phyloP scores from a whole-genome alignment of 306 rosid species.

The Pyrus bretschneideri region DNA sequence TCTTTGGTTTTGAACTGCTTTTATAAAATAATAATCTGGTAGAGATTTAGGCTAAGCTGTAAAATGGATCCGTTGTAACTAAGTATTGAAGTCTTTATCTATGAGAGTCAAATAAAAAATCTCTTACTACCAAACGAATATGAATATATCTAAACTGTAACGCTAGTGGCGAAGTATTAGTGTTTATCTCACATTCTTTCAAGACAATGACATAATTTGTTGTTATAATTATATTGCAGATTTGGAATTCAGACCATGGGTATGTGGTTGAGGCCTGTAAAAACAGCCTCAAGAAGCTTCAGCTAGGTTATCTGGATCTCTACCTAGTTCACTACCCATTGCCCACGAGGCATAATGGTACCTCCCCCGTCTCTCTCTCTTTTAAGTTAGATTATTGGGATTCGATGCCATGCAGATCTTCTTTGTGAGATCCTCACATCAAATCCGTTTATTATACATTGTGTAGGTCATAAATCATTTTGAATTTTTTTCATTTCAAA shows the following conservation, averaged over 20 bases:
- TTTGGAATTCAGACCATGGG: conserved; percentile 88
- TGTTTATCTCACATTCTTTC: background rate
- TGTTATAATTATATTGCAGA: conserved; percentile 23
- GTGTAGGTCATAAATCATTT: rapidly evolving
- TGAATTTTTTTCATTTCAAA: too few species aligned
- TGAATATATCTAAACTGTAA: too few species aligned
- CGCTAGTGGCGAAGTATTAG: too few species aligned
- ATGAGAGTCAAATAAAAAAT: too few species aligned
- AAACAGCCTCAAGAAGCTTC: conserved; percentile 69
- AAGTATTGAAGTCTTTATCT: too few species aligned
- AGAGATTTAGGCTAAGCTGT: background rate
- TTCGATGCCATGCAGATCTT: too few species aligned
- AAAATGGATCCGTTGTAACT: background rate
- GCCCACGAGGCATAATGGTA: conserved; percentile 57
- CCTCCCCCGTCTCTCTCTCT: background rate
- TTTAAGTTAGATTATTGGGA: background rate
- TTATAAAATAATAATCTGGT: background rate
- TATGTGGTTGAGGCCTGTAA: conserved; percentile 66
- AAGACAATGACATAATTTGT: background rate
- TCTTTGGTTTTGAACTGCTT: too few species aligned
- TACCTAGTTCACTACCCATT: conserved; percentile 71
- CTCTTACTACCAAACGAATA: too few species aligned
- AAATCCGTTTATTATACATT: too few species aligned
- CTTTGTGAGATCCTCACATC: too few species aligned
- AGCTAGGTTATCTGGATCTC: conserved; percentile 55